phyloP scores from a whole-genome alignment of 805 yeast genomes.

The Candida suzukii region DNA sequence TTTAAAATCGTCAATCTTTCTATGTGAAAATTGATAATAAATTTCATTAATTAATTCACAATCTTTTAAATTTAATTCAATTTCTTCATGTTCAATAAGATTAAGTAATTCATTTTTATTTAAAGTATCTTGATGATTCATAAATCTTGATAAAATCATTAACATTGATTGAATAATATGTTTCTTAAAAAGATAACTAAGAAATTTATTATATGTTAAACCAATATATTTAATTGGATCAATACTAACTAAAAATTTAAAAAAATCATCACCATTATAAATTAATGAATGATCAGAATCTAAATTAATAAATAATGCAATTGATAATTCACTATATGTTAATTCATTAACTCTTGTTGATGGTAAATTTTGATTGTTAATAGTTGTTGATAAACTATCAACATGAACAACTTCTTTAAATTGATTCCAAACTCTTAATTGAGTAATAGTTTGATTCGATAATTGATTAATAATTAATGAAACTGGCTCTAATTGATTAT shows the following conservation, averaged over 20 bases:
- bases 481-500: slow-evolving; percentile 17
- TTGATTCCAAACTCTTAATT: slow-evolving; percentile 42
- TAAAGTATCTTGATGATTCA: slow-evolving; percentile 2
- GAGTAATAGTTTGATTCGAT: slow-evolving; percentile 53
- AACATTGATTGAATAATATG: slow-evolving; percentile 43
- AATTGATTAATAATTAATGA: slow-evolving; percentile 48
- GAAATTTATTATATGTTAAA: slow-evolving; percentile 37
- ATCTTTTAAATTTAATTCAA: background rate
- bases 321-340: slow-evolving; percentile 19
- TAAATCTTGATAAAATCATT: slow-evolving; percentile 13
- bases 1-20: background rate
- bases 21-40: slow-evolving; percentile 17
- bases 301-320: slow-evolving; percentile 51
- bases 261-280: slow-evolving; percentile 38
- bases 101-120: slow-evolving; percentile 5
- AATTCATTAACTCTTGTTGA: background rate
- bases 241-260: slow-evolving; percentile 43
- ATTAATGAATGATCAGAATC: slow-evolving; percentile 28
- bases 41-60: slow-evolving; percentile 9
- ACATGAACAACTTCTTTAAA: slow-evolving; percentile 17
- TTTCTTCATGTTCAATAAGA: slow-evolving; percentile 4
- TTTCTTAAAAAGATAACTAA: slow-evolving; percentile 42
- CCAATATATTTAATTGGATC: slow-evolving; percentile 42
- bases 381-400: background rate
- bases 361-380: background rate